Conservation (phyloP, 768 basidiomycete genomes). For the Crepidotus variabilis region DNA sequence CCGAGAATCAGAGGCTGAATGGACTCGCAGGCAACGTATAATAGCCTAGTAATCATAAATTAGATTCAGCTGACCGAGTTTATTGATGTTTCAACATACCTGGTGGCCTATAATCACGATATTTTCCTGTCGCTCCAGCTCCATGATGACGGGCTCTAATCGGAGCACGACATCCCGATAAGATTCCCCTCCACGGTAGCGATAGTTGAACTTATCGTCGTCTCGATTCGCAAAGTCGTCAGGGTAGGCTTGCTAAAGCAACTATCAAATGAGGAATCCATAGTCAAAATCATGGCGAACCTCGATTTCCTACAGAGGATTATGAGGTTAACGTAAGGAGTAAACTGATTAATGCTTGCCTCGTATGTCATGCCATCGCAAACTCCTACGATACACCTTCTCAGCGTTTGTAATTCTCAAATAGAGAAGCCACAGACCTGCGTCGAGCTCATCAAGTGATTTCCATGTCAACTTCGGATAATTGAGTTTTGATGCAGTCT, state of each 20-base stretch:
- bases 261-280: background rate
- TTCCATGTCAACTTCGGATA: conserved; percentile 98
- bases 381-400: conserved; percentile 46
- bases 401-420: conserved; percentile 1
- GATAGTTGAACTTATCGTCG: conserved; percentile 99
- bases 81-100: conserved; percentile 28
- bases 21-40: conserved; percentile 66
- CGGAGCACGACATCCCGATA: conserved; percentile 96
- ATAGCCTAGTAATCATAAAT: conserved; percentile 55
- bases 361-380: conserved; percentile 99
- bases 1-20: background rate
- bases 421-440: conserved; percentile 39
- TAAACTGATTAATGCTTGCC: conserved; percentile 18
- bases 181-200: conserved; percentile 95
- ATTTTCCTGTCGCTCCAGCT: conserved; percentile 96
- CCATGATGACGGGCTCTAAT: conserved; percentile 98
- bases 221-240: conserved; percentile 98
- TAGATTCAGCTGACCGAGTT: conserved; percentile 3
- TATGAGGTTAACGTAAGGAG: background rate
- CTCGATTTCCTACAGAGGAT: conserved; percentile 71
- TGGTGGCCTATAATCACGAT: conserved; percentile 97
- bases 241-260: conserved; percentile 78
- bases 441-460: conserved; percentile 95
- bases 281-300: conserved; percentile 32
- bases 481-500: conserved; percentile 78